These are phyloP conservation scores for Penicillium janthinellum DNA, from an alignment of 2,329 filamentous ascomycete genomes.

Conservation along the genomic window DNA sequence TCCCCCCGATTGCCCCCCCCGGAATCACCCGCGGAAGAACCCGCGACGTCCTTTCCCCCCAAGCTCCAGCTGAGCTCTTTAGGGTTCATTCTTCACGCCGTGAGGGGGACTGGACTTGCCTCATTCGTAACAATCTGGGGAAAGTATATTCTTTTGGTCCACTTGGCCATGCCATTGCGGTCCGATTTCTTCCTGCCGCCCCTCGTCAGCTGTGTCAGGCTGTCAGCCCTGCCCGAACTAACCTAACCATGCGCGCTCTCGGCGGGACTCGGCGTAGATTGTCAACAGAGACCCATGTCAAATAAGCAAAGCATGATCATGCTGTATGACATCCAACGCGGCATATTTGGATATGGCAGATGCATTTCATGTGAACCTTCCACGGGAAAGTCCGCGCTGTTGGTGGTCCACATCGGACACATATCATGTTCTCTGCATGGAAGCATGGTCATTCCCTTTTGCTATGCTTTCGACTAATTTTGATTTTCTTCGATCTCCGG, in stretches of 20 bases:
- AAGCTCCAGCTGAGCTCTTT: background rate
- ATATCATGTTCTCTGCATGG: no score
- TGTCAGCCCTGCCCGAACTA: background rate
- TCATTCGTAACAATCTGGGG: constrained; percentile 12
- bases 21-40: constrained; percentile 7
- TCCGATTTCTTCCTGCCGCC: constrained; percentile 7
- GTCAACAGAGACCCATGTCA: no score
- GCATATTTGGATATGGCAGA: no score
- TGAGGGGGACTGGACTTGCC: background rate
- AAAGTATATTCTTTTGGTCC: constrained; percentile 2
- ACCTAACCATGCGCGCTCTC: background rate
- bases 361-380: no score
- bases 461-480: background rate
- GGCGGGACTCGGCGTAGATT: constrained; percentile 2
- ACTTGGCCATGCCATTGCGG: background rate
- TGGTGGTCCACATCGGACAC: no score
- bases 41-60: background rate
- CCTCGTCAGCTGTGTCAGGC: background rate
- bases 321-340: no score
- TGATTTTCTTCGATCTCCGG: background rate
- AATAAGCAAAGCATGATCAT: no score
- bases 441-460: no score
- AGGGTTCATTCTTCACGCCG: no score
- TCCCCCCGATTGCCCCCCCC: background rate
- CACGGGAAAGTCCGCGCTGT: no score